A percentile compares a stretch with the other conserved stretches of the same genome.
phyloP scores from a whole-genome alignment of 2,329 filamentous ascomycete species.

The Westerdykella aurantiaca region DNA sequence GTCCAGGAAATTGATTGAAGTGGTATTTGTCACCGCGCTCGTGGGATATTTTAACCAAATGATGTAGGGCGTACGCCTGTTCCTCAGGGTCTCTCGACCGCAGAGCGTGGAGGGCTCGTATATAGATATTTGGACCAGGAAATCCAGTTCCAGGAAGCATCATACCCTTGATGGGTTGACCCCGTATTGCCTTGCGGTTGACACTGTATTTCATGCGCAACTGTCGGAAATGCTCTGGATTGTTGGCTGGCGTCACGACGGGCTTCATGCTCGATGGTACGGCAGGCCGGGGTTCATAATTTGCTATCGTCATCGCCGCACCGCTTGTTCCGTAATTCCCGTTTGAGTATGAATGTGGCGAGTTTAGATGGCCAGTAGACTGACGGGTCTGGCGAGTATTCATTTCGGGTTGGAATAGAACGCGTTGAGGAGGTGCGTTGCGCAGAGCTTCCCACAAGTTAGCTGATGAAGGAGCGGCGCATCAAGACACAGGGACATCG shows the following conservation, averaged over 20 bases:
- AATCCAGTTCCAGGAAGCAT: constrained; percentile 62
- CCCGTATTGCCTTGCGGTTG: constrained; percentile 35
- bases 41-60: constrained; percentile 90
- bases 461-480: constrained; percentile 25
- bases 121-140: constrained; percentile 83
- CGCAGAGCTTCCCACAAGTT: constrained; percentile 50
- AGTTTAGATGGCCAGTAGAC: constrained; percentile 32
- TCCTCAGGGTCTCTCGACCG: constrained; percentile 74
- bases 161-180: constrained; percentile 43
- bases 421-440: constrained; percentile 77
- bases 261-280: constrained; percentile 64
- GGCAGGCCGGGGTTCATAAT: constrained; percentile 62
- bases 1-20: constrained; percentile 82
- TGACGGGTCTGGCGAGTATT: constrained; percentile 61
- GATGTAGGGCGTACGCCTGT: constrained; percentile 87
- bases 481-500: not conserved
- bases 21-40: constrained; percentile 94
- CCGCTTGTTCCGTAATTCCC: constrained; percentile 31
- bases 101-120: constrained; percentile 76
- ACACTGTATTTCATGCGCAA: constrained; percentile 50
- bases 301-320: constrained; percentile 55
- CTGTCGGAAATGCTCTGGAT: constrained; percentile 61
- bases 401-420: constrained; percentile 79
- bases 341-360: constrained; percentile 39
- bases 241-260: constrained; percentile 69